Percentiles rank a stretch among this genome's conserved stretches.
Evolutionary conservation across 2,329 filamentous ascomycete genomes (phyloP).

Genomic region (Colletotrichum cuscutae): DNA sequence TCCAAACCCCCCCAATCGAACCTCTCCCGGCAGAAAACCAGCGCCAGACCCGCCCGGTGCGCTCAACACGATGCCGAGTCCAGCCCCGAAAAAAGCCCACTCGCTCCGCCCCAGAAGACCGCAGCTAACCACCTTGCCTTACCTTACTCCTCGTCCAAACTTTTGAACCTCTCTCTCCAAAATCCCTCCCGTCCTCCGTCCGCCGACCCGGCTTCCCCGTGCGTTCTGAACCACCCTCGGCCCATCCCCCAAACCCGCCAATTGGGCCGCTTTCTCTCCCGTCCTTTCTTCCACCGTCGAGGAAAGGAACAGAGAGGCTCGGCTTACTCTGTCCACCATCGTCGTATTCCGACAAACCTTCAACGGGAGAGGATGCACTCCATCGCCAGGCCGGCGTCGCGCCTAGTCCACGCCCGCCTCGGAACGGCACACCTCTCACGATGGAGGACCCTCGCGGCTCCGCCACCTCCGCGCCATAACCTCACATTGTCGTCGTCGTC

Average conservation of each 20-base stretch:
- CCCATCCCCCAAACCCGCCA: not conserved
- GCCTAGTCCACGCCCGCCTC: slow-evolving; percentile 28
- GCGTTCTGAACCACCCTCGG: slow-evolving; percentile 6
- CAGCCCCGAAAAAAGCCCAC: slow-evolving; percentile 15
- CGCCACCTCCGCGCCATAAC: not conserved
- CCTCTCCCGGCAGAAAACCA: slow-evolving; percentile 28
- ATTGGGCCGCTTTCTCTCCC: not conserved
- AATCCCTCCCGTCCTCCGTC: not conserved
- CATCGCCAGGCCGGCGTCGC: slow-evolving; percentile 29
- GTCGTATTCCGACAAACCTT: not conserved
- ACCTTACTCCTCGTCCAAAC: not conserved
- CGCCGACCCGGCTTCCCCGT: slow-evolving; percentile 13
- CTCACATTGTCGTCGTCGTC: not conserved
- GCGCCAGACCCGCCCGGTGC: slow-evolving; percentile 3
- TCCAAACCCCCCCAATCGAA: not conserved
- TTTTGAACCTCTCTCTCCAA: not conserved
- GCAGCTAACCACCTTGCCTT: not conserved
- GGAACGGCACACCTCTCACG: slow-evolving; percentile 7
- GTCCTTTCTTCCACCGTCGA: not conserved
- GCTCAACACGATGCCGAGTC: not conserved
- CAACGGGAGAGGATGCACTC: slow-evolving; percentile 18
- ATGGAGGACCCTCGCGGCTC: slow-evolving; percentile 11
- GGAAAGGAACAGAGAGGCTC: not conserved
- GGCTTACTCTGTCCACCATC: not conserved
- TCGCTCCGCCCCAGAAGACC: not conserved